Base-by-base conservation (phyloP, 345 rosid species). In the Melastoma malabathricum region DNA sequence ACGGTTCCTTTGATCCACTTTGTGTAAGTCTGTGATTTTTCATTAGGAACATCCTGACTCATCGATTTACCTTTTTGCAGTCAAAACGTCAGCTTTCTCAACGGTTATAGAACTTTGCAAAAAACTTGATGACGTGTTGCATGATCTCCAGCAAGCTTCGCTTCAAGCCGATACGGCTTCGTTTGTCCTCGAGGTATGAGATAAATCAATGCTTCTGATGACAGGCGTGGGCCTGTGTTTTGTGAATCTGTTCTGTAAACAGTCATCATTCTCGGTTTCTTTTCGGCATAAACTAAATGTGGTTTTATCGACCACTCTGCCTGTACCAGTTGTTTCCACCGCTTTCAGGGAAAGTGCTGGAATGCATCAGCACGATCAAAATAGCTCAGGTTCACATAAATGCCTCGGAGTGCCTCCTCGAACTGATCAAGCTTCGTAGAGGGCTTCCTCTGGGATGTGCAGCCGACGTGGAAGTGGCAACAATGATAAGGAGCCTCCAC, bases 381-480 rank as follows among this genome's bases (percentile, higher is more conserved):
- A 90, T 90, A 68, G 90, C 86, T 2, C 98, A 90, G 96, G 84
- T 90, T 63, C 98, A 90, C 57, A 67, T 90, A 19, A 66, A 72
- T 55, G 83, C 98, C 31, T 78, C 96, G 2, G 89, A 82, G 63
- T 80, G 94, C 71, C 83, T 86, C 57, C 43, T 86, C 34, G 89
- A 77, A 48, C 61, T 78, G 44, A 66, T 53, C 41, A 66, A 63
- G 65, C 68, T 81, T 55, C 59, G 15, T 54, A 53, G 64, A 55
- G 71, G 38, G 46, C 69, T 80, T 44, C 65, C 80, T 18, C 23
- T 73, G 0, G 54, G 56, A 46, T 52, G 34, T 58, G 59, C 62
- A 41, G 47, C 52, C 6, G 76, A 75, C 15, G 58, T 46, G 12
- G 76, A 62, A 46, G 70, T 75, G 50, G 78, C 71, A 64, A 68